phyloP scores from a whole-genome alignment of 768 basidiomycete genomes.

The Udeniomyces megalosporus region DNA sequence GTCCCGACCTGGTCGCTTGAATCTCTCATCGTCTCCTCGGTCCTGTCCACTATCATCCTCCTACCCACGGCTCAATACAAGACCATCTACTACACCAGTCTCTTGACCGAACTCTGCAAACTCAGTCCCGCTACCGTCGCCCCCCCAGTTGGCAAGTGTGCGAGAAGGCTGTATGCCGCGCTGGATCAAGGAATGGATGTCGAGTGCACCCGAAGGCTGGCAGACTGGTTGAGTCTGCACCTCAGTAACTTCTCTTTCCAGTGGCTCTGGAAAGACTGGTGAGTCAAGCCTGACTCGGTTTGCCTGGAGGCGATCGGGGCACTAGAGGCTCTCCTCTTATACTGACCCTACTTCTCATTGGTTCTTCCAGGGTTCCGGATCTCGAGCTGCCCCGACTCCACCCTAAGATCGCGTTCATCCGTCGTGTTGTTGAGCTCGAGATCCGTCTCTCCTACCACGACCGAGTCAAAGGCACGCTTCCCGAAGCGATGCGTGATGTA shows the following conservation, averaged over 20 bases:
- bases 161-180: slow-evolving; percentile 62
- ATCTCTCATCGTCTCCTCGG: slow-evolving; percentile 67
- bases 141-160: slow-evolving; percentile 89
- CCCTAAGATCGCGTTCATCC: slow-evolving; percentile 76
- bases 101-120: slow-evolving; percentile 89
- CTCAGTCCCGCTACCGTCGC: slow-evolving; percentile 82
- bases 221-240: slow-evolving; percentile 90
- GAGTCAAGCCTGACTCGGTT: slow-evolving; percentile 23
- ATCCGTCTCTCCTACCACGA: slow-evolving; percentile 85
- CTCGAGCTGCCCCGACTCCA: slow-evolving; percentile 55
- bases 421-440: slow-evolving; percentile 71
- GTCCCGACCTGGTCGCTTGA: slow-evolving; percentile 76
- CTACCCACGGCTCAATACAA: slow-evolving; percentile 64
- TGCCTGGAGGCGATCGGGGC: too few relatives aligned
- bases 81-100: slow-evolving; percentile 65
- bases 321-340: background rate
- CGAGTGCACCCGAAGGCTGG: slow-evolving; percentile 61
- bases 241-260: slow-evolving; percentile 96
- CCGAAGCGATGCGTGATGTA: slow-evolving; percentile 55
- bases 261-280: slow-evolving; percentile 99
- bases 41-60: slow-evolving; percentile 55
- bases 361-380: slow-evolving; percentile 58
- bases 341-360: background rate
- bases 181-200: slow-evolving; percentile 78
- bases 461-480: slow-evolving; percentile 73